A percentile compares a stretch with the other conserved stretches of the same genome.
Evolutionary conservation across 2,329 filamentous ascomycete genomes (phyloP).

Genomic region (Aspergillus carbonarius): DNA sequence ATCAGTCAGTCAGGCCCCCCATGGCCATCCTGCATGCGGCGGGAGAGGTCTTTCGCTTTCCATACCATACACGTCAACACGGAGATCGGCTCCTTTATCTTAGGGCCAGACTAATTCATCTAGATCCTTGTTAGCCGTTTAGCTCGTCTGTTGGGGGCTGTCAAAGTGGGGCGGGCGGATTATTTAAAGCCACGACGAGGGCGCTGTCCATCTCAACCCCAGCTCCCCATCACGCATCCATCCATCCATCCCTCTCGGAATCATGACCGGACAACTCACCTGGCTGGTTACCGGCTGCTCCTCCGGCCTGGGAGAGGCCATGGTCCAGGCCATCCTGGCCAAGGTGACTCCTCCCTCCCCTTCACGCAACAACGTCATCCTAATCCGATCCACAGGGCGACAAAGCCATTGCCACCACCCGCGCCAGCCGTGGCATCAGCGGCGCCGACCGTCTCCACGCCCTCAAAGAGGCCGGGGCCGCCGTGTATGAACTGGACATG

Average conservation of each 20-base stretch:
- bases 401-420: not conserved
- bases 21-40: too few species aligned
- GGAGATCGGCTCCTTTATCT: too few species aligned
- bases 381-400: conserved; percentile 3
- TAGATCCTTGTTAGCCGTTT: too few species aligned
- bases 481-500: not conserved
- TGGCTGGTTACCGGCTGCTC: not conserved
- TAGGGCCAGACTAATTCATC: too few species aligned
- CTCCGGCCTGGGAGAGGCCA: not conserved
- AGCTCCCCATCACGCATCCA: not conserved
- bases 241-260: too few species aligned
- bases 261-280: not conserved
- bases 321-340: not conserved
- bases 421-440: not conserved
- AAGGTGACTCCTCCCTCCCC: not conserved
- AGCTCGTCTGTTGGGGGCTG: too few species aligned
- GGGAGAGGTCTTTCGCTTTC: too few species aligned
- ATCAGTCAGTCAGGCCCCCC: too few species aligned
- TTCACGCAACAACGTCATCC: not conserved
- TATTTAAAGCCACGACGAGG: too few species aligned
- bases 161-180: too few species aligned
- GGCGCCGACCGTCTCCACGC: not conserved
- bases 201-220: not conserved
- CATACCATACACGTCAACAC: too few species aligned
- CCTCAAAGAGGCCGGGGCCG: not conserved